A percentile compares a stretch with the other conserved stretches of the same genome.
Conservation (phyloP, 495 filamentous ascomycete species). For the Aspergillus olivimuriae region DNA sequence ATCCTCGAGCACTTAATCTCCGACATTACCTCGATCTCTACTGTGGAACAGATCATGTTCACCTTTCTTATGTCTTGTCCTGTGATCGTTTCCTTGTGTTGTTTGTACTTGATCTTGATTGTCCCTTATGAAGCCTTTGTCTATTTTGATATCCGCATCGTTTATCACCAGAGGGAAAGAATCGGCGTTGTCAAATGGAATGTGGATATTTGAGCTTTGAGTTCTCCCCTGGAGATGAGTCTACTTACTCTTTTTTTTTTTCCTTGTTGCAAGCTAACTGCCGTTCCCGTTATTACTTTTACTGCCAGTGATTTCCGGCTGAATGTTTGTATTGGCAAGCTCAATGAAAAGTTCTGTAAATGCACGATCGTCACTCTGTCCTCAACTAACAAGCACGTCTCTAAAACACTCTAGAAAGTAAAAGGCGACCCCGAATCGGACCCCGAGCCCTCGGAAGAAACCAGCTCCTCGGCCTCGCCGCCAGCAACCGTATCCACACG, state of each 20-base stretch:
- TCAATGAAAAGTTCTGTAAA: too few relatives aligned
- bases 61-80: background rate
- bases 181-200: conserved; percentile 1
- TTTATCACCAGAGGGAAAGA: conserved; percentile 1
- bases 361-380: too few relatives aligned
- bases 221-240: too few relatives aligned
- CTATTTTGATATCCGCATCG: conserved; percentile 7
- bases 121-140: background rate
- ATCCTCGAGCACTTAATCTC: background rate
- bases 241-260: background rate
- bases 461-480: background rate
- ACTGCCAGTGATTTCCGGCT: too few relatives aligned
- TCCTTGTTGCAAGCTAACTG: too few relatives aligned
- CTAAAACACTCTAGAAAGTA: too few relatives aligned
- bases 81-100: background rate
- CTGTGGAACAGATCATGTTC: background rate
- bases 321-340: too few relatives aligned
- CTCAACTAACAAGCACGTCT: too few relatives aligned
- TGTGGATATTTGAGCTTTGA: background rate
- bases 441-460: too few relatives aligned
- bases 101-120: background rate
- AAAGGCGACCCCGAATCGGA: background rate
- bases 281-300: too few relatives aligned
- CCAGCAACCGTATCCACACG: background rate
- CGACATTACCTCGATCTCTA: background rate